These are phyloP conservation scores for Anacardium occidentale DNA, from an alignment of 345 rosid genomes.

Conservation along the genomic window DNA sequence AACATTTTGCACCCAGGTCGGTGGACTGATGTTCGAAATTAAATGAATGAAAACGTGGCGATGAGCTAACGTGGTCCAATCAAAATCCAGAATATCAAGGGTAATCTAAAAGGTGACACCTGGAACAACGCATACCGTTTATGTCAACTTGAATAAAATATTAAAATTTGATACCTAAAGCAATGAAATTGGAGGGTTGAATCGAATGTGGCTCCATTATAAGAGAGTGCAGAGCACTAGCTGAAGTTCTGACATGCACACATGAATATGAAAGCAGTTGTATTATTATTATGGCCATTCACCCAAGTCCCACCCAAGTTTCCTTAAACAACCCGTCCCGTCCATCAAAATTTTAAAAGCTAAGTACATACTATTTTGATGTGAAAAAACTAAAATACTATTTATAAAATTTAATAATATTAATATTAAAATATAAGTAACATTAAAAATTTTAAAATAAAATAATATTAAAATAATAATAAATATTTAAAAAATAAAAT, in stretches of 20 bases:
- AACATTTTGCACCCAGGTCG: too few species aligned
- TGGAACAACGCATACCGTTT: not conserved
- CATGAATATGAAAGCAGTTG: not conserved
- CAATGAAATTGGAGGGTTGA: not conserved
- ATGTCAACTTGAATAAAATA: not conserved
- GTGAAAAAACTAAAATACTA: too few species aligned
- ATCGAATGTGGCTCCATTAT: not conserved
- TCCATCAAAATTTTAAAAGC: too few species aligned
- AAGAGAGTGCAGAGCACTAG: not conserved
- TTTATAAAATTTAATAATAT: too few species aligned
- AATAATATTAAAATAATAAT: too few species aligned
- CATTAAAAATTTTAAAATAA: too few species aligned
- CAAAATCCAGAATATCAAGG: not conserved
- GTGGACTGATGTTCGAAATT: constrained; percentile 3
- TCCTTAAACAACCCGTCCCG: too few species aligned
- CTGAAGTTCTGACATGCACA: constrained; percentile 4
- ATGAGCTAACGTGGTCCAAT: constrained; percentile 21
- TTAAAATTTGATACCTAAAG: not conserved
- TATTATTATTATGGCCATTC: too few species aligned
- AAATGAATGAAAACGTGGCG: constrained; percentile 7
- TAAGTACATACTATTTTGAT: too few species aligned
- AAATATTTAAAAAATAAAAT: too few species aligned
- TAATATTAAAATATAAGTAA: not conserved
- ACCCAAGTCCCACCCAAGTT: too few species aligned
- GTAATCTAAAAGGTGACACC: not conserved